phyloP scores from a whole-genome alignment of 148 eudicot genomes.

The Spergularia bocconei region DNA sequence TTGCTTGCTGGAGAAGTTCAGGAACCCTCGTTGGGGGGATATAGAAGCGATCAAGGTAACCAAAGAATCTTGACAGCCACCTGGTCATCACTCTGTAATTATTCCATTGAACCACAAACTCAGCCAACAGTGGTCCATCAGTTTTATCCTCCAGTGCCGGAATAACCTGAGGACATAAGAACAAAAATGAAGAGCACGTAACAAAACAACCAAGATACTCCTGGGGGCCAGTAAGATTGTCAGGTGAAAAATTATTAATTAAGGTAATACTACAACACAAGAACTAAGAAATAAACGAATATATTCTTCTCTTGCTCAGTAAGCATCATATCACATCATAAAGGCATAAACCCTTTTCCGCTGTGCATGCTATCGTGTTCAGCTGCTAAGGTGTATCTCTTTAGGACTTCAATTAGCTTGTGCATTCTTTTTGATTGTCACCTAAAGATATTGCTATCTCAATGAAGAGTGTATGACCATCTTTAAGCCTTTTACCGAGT shows the following conservation, averaged over 20 bases:
- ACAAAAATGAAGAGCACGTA: too few species aligned
- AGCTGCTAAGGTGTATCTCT: neutral
- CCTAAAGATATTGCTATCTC: neutral
- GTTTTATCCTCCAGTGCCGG: too few species aligned
- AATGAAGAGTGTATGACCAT: neutral
- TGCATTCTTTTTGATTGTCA: neutral
- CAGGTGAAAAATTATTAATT: neutral
- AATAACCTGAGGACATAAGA: too few species aligned
- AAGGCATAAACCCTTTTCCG: neutral
- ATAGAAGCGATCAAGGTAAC: slow-evolving; percentile 37
- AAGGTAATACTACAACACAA: neutral
- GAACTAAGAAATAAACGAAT: neutral
- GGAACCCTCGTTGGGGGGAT: slow-evolving; percentile 23
- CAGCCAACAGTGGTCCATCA: too few species aligned
- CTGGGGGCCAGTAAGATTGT: neutral
- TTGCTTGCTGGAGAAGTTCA: slow-evolving; percentile 26
- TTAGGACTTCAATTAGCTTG: neutral
- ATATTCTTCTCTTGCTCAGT: neutral
- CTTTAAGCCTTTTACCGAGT: neutral
- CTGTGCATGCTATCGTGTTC: neutral
- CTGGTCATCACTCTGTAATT: slow-evolving; percentile 33
- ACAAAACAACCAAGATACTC: too few species aligned
- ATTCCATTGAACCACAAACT: too few species aligned
- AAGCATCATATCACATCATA: neutral
- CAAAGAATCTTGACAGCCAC: slow-evolving; percentile 38